Conservation (phyloP, 495 filamentous ascomycete species). For the Geopyxis carbonaria region DNA sequence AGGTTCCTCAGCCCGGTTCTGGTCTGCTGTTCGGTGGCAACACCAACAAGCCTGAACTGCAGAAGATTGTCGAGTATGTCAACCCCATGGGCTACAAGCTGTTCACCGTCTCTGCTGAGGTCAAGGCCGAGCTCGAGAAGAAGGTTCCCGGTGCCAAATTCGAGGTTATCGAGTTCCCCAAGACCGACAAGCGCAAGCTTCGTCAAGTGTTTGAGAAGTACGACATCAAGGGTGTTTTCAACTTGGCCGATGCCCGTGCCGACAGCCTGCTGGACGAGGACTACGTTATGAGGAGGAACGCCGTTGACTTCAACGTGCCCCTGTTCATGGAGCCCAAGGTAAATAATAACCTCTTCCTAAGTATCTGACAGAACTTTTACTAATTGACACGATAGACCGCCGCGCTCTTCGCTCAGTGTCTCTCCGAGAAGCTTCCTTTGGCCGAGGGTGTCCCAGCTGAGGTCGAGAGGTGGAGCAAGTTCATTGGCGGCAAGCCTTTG, state of each 20-base stretch:
- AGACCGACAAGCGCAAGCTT: conserved; percentile 83
- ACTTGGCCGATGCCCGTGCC: conserved; percentile 67
- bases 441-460: conserved; percentile 68
- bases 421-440: conserved; percentile 83
- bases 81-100: conserved; percentile 84
- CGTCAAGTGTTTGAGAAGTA: conserved; percentile 95
- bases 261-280: conserved; percentile 81
- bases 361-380: conserved; percentile 9
- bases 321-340: conserved; percentile 99
- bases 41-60: conserved; percentile 44
- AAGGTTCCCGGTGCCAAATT: conserved; percentile 49
- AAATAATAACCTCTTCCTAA: conserved; percentile 26
- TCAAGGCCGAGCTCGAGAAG: conserved; percentile 69
- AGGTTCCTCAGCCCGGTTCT: conserved; percentile 77
- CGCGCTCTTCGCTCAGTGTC: conserved; percentile 83
- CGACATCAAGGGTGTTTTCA: conserved; percentile 89
- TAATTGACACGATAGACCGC: conserved; percentile 51
- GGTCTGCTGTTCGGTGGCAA: conserved; percentile 90
- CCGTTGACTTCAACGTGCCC: conserved; percentile 93
- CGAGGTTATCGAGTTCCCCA: conserved; percentile 93
- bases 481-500: conserved; percentile 78
- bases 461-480: conserved; percentile 86
- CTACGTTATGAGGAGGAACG: conserved; percentile 96
- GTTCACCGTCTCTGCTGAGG: conserved; percentile 61
- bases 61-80: conserved; percentile 64